Conservation (phyloP, 257 asterid genomes). For the Nicotiana tabacum region DNA sequence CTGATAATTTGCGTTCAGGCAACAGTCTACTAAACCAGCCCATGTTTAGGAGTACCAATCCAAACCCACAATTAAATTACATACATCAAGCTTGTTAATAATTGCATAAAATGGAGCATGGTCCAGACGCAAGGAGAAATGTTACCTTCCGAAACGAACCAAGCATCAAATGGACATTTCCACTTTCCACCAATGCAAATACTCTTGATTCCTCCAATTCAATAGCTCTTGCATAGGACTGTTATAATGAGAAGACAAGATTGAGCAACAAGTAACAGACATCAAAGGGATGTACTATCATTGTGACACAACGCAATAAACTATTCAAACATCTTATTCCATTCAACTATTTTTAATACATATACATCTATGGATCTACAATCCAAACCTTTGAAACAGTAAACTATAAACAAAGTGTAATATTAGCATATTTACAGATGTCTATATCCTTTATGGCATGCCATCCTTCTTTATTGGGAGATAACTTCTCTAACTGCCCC, state of each 20-base stretch:
- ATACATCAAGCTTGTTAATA: neutral
- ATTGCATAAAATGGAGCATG: neutral
- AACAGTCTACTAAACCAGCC: neutral
- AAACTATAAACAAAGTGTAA: neutral
- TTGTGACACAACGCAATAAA: neutral
- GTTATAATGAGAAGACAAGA: constrained; percentile 24
- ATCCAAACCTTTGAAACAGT: neutral
- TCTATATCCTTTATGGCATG: neutral
- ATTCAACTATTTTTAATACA: neutral
- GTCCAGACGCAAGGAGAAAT: constrained; percentile 8
- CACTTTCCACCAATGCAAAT: constrained; percentile 89
- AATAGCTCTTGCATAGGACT: constrained; percentile 93
- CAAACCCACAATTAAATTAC: neutral
- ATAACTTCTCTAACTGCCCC: neutral
- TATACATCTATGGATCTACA: neutral
- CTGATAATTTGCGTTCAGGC: neutral
- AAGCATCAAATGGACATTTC: constrained; percentile 81
- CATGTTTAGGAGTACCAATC: neutral
- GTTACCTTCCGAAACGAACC: constrained; percentile 75
- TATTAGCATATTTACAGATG: neutral
- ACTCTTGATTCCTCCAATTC: constrained; percentile 83
- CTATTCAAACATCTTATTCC: neutral
- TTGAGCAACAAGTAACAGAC: constrained; percentile 2
- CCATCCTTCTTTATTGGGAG: neutral
- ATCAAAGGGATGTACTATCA: constrained; percentile 1